Evolutionary conservation across 2,329 filamentous ascomycete genomes (phyloP).

Genomic region (Trichoderma sp.): DNA sequence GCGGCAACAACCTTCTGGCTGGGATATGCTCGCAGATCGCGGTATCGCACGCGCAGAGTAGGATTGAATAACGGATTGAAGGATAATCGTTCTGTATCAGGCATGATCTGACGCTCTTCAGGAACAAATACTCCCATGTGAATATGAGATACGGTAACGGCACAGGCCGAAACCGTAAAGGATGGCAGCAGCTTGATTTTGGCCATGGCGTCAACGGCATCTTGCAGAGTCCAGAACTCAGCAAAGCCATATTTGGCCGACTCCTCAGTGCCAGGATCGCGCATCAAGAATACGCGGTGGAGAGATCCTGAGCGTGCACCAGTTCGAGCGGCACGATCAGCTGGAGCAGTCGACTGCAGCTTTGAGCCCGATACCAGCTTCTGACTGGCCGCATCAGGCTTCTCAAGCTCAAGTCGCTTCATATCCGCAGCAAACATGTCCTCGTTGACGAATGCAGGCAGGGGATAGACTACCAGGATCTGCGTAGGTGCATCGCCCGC

Average conservation of each 20-base stretch:
- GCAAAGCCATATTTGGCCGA: conserved; percentile 84
- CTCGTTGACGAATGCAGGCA: conserved; percentile 72
- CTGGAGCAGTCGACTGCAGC: conserved; percentile 62
- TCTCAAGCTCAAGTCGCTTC: conserved; percentile 70
- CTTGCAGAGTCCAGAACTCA: conserved; percentile 76
- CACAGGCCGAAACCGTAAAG: conserved; percentile 76
- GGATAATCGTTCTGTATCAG: conserved; percentile 64
- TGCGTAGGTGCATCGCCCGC: conserved; percentile 66
- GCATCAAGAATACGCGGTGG: conserved; percentile 74
- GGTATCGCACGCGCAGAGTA: conserved; percentile 71
- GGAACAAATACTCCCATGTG: conserved; percentile 86
- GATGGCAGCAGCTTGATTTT: conserved; percentile 73
- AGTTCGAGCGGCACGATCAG: conserved; percentile 60
- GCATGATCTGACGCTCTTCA: conserved; percentile 61
- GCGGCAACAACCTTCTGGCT: conserved; percentile 65
- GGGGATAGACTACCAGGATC: conserved; percentile 73
- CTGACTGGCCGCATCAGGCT: conserved; percentile 53
- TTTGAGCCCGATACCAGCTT: conserved; percentile 53
- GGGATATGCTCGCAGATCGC: conserved; percentile 74
- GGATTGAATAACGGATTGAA: conserved; percentile 74
- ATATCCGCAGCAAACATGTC: conserved; percentile 73
- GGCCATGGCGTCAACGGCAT: conserved; percentile 73
- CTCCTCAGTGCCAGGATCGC: conserved; percentile 70
- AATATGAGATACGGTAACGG: conserved; percentile 73
- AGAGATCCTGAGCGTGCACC: conserved; percentile 77